Percentiles rank a stretch among this genome's conserved stretches.
phyloP scores from a whole-genome alignment of 2,329 filamentous ascomycete species.

The Endothia cerciana region DNA sequence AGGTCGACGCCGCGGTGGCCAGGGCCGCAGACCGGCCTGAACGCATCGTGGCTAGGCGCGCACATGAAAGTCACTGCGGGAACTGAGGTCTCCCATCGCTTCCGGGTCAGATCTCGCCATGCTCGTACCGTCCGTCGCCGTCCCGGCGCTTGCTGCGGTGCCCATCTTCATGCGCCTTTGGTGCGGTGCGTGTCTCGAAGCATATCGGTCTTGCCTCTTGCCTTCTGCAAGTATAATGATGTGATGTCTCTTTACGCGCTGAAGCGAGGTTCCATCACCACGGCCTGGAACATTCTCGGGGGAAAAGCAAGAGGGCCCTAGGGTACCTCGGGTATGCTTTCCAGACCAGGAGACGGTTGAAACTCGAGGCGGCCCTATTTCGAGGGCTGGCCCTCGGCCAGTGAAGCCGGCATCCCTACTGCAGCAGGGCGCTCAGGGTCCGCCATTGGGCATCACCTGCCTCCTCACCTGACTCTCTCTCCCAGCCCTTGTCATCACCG shows the following conservation, averaged over 20 bases:
- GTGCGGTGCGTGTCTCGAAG: not conserved
- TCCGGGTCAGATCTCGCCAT: not conserved
- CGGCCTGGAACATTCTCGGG: not conserved
- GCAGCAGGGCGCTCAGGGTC: not conserved
- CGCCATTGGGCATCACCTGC: slow-evolving; percentile 2
- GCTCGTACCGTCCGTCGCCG: not conserved
- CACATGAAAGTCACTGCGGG: not conserved
- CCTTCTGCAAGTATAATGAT: not conserved
- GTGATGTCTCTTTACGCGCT: not conserved
- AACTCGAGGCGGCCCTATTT: slow-evolving; percentile 8
- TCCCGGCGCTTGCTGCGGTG: not conserved
- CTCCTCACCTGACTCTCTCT: slow-evolving; percentile 6
- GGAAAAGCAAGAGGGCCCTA: not conserved
- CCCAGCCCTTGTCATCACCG: not conserved
- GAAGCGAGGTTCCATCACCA: not conserved
- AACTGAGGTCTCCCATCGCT: not conserved
- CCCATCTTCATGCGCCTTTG: not conserved
- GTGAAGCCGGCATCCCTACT: not conserved
- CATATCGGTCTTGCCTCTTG: not conserved
- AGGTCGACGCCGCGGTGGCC: not conserved
- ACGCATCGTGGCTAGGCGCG: not conserved
- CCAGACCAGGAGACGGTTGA: not conserved
- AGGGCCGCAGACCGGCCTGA: not conserved
- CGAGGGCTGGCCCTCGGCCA: not conserved
- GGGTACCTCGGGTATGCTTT: not conserved